Evolutionary conservation across 176 grass and related monocot species (phyloP).

Genomic region (Carex littledalei): DNA sequence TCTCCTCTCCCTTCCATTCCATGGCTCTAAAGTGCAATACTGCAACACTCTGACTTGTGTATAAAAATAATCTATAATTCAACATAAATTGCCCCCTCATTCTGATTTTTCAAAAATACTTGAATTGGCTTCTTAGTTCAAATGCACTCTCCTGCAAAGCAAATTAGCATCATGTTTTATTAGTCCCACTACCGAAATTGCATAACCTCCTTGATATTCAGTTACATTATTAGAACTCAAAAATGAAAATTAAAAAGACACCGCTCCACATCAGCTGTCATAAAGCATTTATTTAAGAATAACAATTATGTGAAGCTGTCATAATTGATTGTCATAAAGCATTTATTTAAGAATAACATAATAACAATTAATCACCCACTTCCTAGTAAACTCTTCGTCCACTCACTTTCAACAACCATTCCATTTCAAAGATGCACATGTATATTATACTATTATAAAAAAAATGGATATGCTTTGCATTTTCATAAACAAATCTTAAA

Average conservation of each 20-base stretch:
- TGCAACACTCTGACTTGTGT: background rate
- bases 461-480: background rate
- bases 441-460: background rate
- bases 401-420: background rate
- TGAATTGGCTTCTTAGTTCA: background rate
- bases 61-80: background rate
- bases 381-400: background rate
- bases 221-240: background rate
- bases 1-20: background rate
- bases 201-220: background rate
- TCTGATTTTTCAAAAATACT: background rate
- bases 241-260: background rate
- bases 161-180: background rate
- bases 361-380: background rate
- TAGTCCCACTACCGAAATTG: background rate
- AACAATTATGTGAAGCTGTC: background rate
- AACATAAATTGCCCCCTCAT: background rate
- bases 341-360: background rate
- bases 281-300: background rate
- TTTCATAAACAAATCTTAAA: background rate
- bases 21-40: background rate
- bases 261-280: too few species aligned
- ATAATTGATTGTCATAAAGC: too few species aligned
- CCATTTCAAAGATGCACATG: background rate
- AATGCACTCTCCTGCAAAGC: background rate